A percentile compares a stretch with the other conserved stretches of the same genome.
phyloP scores from a whole-genome alignment of 345 rosid species.

The Eutrema yunnanense region DNA sequence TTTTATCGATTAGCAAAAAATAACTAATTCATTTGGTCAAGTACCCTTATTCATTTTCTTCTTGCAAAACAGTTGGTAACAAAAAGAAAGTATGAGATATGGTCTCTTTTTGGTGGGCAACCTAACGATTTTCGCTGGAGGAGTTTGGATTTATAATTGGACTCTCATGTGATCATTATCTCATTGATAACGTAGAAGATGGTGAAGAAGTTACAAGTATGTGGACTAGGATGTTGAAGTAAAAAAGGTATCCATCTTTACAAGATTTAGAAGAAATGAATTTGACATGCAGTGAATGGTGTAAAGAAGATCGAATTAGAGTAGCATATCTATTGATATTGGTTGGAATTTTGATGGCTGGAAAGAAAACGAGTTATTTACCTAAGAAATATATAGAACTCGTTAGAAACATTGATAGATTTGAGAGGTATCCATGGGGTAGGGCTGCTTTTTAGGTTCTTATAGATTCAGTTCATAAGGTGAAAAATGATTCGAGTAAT shows the following conservation, averaged over 20 bases:
- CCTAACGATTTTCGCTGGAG: not conserved
- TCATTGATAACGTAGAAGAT: not conserved
- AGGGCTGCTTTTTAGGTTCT: not conserved
- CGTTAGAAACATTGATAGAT: not conserved
- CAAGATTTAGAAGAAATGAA: not conserved
- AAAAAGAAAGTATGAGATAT: not conserved
- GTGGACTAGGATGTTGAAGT: not conserved
- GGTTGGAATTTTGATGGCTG: not conserved
- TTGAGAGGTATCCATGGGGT: not conserved
- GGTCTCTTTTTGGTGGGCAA: not conserved
- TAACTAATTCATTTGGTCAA: no score
- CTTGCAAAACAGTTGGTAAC: not conserved
- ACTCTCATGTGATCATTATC: not conserved
- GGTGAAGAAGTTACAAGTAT: not conserved
- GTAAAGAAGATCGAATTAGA: not conserved
- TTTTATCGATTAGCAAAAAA: no score
- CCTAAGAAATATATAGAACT: not conserved
- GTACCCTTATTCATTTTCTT: no score
- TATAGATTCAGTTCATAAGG: not conserved
- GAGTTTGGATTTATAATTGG: not conserved
- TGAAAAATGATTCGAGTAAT: not conserved
- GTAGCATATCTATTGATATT: not conserved
- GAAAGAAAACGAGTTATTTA: not conserved
- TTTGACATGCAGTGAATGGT: not conserved
- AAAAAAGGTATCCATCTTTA: no score